Evolutionary conservation across 495 filamentous ascomycete species (phyloP).

Genomic region (Neurospora pannonica): DNA sequence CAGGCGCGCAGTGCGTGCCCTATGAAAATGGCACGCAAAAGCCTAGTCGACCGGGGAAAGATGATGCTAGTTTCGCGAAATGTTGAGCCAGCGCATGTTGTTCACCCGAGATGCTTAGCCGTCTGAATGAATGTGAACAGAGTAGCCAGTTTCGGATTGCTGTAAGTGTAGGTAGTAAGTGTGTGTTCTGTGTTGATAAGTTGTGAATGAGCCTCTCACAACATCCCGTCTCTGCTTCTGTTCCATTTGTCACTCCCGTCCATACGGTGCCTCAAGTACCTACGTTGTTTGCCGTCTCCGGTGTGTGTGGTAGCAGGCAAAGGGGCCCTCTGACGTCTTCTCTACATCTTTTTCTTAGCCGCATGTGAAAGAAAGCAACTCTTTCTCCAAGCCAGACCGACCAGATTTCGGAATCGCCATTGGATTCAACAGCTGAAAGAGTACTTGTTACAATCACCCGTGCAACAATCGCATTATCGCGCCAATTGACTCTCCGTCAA

Average conservation of each 20-base stretch:
- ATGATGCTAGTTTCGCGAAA: background rate
- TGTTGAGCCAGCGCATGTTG: background rate
- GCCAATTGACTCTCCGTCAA: background rate
- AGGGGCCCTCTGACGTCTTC: constrained; percentile 3
- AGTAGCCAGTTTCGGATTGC: background rate
- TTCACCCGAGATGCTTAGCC: background rate
- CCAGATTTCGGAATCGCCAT: background rate
- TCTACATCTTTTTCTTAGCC: background rate
- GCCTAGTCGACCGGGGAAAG: background rate
- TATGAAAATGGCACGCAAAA: background rate
- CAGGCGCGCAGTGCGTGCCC: background rate
- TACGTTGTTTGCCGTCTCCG: background rate
- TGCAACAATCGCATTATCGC: background rate
- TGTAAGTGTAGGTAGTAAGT: background rate
- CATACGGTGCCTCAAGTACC: background rate
- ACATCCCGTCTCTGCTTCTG: background rate
- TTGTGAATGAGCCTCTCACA: background rate
- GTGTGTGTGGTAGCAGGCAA: background rate
- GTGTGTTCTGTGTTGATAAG: background rate
- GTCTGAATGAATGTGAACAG: background rate
- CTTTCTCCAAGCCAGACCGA: background rate
- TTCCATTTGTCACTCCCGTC: background rate
- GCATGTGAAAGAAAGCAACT: constrained; percentile 1
- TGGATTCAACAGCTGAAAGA: background rate
- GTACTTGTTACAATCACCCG: background rate